Evolutionary conservation across 306 rosid genomes (phyloP).

Genomic region (Biancaea sappan): DNA sequence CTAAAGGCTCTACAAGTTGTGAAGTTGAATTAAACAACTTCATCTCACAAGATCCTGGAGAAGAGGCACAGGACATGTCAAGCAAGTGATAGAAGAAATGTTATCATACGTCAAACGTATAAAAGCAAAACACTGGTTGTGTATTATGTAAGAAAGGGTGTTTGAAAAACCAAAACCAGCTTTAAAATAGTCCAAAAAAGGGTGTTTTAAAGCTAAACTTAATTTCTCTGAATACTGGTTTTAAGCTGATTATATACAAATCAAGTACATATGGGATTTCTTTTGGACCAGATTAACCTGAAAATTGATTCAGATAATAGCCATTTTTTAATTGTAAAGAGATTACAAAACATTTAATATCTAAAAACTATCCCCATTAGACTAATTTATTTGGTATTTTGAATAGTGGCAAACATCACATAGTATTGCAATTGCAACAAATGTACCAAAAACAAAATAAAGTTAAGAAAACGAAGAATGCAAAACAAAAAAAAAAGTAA

Average conservation of each 20-base stretch:
- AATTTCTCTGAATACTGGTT: slow-evolving; percentile 1
- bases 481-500: not conserved
- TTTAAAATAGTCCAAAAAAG: not conserved
- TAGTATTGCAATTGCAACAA: too few relatives aligned
- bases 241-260: too few relatives aligned
- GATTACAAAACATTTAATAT: too few relatives aligned
- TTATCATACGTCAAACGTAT: not conserved
- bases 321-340: too few relatives aligned
- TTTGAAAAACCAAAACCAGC: slow-evolving; percentile 2
- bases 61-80: slow-evolving; percentile 33
- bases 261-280: too few relatives aligned
- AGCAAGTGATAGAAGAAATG: slow-evolving; percentile 28
- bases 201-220: slow-evolving; percentile 1
- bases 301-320: too few relatives aligned
- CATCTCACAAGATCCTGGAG: slow-evolving; percentile 80
- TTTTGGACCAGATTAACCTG: too few relatives aligned
- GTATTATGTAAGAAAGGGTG: not conserved
- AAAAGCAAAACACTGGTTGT: slow-evolving; percentile 22
- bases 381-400: too few relatives aligned
- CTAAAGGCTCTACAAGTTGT: slow-evolving; percentile 78
- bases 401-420: too few relatives aligned
- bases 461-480: too few relatives aligned
- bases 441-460: too few relatives aligned
- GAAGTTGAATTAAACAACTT: slow-evolving; percentile 72
- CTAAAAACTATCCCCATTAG: too few relatives aligned